These are phyloP conservation scores for Polysphondylium violaceum DNA, from an alignment of 78 protist species.

Conservation along the genomic window DNA sequence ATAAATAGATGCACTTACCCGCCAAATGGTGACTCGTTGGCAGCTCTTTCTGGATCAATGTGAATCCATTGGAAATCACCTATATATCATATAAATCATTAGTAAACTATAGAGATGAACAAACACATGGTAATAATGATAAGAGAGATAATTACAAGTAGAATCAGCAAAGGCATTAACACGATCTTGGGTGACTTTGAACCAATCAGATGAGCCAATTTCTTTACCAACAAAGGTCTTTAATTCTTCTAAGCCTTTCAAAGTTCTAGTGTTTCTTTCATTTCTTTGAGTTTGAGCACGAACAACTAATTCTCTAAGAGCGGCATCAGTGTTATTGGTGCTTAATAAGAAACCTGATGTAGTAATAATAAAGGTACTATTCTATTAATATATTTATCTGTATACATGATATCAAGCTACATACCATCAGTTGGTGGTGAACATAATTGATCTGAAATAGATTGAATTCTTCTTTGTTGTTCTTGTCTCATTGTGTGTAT, in stretches of 20 bases:
- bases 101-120: neutral
- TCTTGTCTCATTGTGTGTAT: conserved; percentile 44
- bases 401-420: neutral
- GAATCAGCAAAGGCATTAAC: conserved; percentile 75
- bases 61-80: conserved; percentile 85
- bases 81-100: neutral
- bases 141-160: no score
- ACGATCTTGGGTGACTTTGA: conserved; percentile 79
- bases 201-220: conserved; percentile 44
- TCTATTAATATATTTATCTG: neutral
- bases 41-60: conserved; percentile 76
- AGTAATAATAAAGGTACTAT: neutral
- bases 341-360: neutral
- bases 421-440: conserved; percentile 5
- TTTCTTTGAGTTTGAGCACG: conserved; percentile 71
- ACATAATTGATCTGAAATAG: conserved; percentile 27
- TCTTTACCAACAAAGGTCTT: conserved; percentile 76
- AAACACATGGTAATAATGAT: neutral
- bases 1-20: conserved; percentile 24
- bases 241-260: conserved; percentile 65
- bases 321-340: conserved; percentile 21
- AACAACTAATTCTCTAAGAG: conserved; percentile 45
- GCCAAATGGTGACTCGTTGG: conserved; percentile 77
- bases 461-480: conserved; percentile 56
- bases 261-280: neutral